Evolutionary conservation across 768 basidiomycete species (phyloP), one percentile per base, ranked within the genome.

Genomic region (Lactifluus hygrophoroides): DNA sequence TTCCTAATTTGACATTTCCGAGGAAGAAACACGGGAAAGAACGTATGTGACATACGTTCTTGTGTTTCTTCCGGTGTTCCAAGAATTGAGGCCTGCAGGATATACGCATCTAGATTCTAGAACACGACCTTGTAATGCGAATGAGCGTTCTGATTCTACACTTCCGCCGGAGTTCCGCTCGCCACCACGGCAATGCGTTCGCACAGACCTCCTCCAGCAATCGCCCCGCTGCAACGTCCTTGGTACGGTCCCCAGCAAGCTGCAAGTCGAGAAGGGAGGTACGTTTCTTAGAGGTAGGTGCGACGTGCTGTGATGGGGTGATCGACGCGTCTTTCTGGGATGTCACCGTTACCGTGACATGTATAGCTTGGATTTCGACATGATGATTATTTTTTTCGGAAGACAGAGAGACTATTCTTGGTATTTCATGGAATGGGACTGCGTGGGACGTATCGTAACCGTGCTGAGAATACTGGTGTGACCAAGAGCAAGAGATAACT

Each of bases 21-120:
- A 95, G 96, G 77, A 94, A 97, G 67, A 88, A 88, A 79, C 32
- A 83, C 81, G 87, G 94, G 91, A 78, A 98, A 97, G 73, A 94
- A 97, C 0, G 88, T 92, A 66, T 93, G 92, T 0, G n/a, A n/a
- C n/a, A n/a, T n/a, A n/a, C n/a, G n/a, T n/a, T n/a, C n/a, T n/a
- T n/a, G n/a, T n/a, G n/a, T n/a, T n/a, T n/a, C n/a, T n/a, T n/a
- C n/a, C n/a, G n/a, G n/a, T n/a, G 90, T 91, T 0, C 82, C 92
- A 10, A 91, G 75, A 0, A 85, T 78, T 0, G 88, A 90, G 0
- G 87, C 83, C 62, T 93, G 87, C 32, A 94, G 81, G 67, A 94
- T 94, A 66, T 90, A 94, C 0, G 75, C 73, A 67, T 94, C 92
- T 23, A 90, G 72, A n/a, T n/a, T n/a, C 76, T 79, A 84, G 81